These are phyloP conservation scores for Penicillium expansum DNA, from an alignment of 2,329 filamentous ascomycete species.

Conservation along the genomic window DNA sequence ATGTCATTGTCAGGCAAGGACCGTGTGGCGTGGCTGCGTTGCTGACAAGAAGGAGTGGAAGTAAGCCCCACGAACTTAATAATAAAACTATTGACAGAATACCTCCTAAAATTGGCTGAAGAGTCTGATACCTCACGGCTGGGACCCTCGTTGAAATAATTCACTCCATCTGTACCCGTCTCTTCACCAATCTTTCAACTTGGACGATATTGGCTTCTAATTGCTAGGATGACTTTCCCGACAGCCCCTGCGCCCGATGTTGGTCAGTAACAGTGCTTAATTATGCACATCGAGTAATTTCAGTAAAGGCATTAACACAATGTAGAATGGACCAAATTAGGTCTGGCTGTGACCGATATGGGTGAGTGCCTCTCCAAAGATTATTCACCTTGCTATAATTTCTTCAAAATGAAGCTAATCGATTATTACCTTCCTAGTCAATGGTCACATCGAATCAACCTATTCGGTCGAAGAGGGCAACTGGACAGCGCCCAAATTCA, in stretches of 20 bases:
- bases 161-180: not conserved
- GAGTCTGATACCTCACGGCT: not conserved
- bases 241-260: not conserved
- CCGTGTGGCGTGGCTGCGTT: not conserved
- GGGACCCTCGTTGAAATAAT: not conserved
- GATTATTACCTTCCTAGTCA: not conserved
- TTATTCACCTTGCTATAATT: not conserved
- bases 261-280: not conserved
- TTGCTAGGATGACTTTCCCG: not conserved
- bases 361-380: not conserved
- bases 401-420: not conserved
- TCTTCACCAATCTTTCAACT: not conserved
- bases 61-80: not conserved
- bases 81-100: not conserved
- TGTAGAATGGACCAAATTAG: slow-evolving; percentile 1
- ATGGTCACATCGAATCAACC: slow-evolving; percentile 58
- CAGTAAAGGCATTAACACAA: not conserved
- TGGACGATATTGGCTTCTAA: not conserved
- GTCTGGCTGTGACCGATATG: slow-evolving; percentile 2
- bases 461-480: slow-evolving; percentile 62
- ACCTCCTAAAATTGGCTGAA: not conserved
- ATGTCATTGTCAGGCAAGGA: not conserved
- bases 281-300: not conserved
- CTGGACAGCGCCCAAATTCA: slow-evolving; percentile 75
- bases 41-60: not conserved